Percentiles rank a stretch among this genome's conserved stretches.
phyloP scores from a whole-genome alignment of 1,284 basidiomycete species.

The Sporisorium reilianum region DNA sequence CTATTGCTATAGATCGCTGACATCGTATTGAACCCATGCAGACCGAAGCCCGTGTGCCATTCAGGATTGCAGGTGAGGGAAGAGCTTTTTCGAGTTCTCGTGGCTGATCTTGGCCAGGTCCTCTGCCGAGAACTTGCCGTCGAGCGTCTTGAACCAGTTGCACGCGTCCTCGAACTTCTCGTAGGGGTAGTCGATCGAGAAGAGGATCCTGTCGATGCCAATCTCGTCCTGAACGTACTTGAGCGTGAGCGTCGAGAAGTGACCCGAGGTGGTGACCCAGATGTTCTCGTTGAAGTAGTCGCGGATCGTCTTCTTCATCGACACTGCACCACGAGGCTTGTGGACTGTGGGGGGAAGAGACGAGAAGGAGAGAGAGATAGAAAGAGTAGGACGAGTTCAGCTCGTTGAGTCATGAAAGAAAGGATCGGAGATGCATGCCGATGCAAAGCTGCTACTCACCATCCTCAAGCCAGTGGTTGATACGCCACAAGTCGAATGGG shows the following conservation, averaged over 20 bases:
- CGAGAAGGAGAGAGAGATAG: too few species aligned
- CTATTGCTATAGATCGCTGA: background rate
- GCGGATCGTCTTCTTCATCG: constrained; percentile 55
- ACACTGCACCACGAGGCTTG: constrained; percentile 56
- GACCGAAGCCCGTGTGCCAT: background rate
- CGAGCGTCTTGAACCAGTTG: constrained; percentile 62
- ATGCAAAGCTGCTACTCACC: constrained; percentile 19
- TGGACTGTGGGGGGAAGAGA: constrained; percentile 30
- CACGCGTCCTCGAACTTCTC: constrained; percentile 68
- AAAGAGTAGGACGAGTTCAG: background rate
- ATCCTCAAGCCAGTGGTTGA: constrained; percentile 69
- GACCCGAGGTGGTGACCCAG: constrained; percentile 64
- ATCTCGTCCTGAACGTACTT: constrained; percentile 60
- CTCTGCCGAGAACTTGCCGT: constrained; percentile 32
- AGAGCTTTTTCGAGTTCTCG: constrained; percentile 48
- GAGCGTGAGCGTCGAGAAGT: constrained; percentile 58
- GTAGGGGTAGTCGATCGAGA: constrained; percentile 69
- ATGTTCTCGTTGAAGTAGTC: constrained; percentile 64
- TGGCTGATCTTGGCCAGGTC: constrained; percentile 51
- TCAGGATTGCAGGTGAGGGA: constrained; percentile 38
- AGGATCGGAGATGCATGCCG: too few species aligned
- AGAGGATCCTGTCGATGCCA: constrained; percentile 67
- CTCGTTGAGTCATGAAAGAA: too few species aligned
- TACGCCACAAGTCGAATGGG: constrained; percentile 68
- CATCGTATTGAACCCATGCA: background rate